Evolutionary conservation across 192 early-diverging fungal genomes (phyloP).

Genomic region (Backusella parvicylindrica): DNA sequence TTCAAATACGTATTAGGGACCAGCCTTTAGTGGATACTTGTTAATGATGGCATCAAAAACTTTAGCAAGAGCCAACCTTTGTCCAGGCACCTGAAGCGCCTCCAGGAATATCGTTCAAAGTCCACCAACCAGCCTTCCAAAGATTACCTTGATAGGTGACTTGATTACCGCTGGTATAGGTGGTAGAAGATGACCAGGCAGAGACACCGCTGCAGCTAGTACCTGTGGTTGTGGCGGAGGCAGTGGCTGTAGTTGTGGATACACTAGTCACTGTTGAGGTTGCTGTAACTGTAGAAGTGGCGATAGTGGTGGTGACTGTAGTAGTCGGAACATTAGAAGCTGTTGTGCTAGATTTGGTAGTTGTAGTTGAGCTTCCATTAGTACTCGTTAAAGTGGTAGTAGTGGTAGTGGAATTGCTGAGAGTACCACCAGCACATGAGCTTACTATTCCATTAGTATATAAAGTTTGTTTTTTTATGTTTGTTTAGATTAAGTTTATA

Average conservation of each 20-base stretch:
- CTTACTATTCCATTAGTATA: constrained; percentile 21
- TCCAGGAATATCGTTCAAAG: constrained; percentile 37
- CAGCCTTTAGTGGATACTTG: neutral
- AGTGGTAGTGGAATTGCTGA: constrained; percentile 1
- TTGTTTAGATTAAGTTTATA: neutral
- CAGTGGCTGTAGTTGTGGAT: neutral
- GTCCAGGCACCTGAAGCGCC: constrained; percentile 33
- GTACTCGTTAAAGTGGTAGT: neutral
- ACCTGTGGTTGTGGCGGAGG: neutral
- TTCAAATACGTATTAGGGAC: neutral
- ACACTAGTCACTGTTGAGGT: neutral
- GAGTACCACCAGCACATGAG: constrained; percentile 27
- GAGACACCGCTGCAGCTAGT: neutral
- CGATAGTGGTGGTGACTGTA: neutral
- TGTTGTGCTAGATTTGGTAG: constrained; percentile 10
- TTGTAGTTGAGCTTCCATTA: constrained; percentile 9
- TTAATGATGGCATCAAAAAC: neutral
- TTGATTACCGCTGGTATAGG: constrained; percentile 32
- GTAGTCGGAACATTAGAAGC: neutral
- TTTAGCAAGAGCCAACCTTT: constrained; percentile 20
- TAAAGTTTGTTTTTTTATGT: neutral
- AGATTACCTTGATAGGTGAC: constrained; percentile 32
- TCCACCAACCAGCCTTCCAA: constrained; percentile 45
- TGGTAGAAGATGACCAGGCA: constrained; percentile 24
- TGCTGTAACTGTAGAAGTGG: neutral